These are phyloP conservation scores for Orbilia blumenaviensis DNA, from an alignment of 2,329 filamentous ascomycete genomes.

Conservation along the genomic window DNA sequence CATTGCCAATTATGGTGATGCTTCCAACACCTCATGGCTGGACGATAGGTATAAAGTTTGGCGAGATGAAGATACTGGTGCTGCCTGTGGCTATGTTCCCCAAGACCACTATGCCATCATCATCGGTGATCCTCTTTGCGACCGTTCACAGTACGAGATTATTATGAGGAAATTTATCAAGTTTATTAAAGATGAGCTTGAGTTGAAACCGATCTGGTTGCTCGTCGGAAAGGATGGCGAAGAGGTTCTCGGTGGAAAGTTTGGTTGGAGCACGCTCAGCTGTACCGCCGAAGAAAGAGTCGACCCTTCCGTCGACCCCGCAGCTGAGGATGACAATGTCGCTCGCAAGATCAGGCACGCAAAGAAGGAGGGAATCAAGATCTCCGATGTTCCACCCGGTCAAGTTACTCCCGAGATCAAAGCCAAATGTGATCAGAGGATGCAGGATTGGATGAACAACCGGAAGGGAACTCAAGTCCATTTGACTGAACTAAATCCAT, in stretches of 20 bases:
- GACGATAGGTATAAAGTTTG: conserved; percentile 89
- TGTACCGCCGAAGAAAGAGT: conserved; percentile 90
- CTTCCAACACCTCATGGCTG: conserved; percentile 91
- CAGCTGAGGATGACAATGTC: conserved; percentile 72
- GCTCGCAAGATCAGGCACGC: conserved; percentile 81
- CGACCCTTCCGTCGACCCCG: conserved; percentile 74
- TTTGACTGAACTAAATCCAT: conserved; percentile 86
- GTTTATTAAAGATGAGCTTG: conserved; percentile 75
- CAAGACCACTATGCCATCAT: conserved; percentile 82
- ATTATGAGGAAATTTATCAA: conserved; percentile 69
- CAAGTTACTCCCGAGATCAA: conserved; percentile 72
- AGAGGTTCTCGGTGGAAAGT: conserved; percentile 78
- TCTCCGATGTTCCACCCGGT: conserved; percentile 72
- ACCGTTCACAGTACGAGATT: conserved; percentile 69
- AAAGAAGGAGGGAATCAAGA: conserved; percentile 83
- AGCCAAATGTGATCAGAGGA: conserved; percentile 74
- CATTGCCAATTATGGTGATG: conserved; percentile 94
- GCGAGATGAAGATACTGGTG: conserved; percentile 80
- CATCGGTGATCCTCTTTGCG: conserved; percentile 87
- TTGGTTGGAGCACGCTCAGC: conserved; percentile 88
- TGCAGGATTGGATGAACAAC: conserved; percentile 79
- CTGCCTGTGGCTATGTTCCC: conserved; percentile 83
- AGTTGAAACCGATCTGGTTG: conserved; percentile 85
- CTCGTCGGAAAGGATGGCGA: conserved; percentile 82
- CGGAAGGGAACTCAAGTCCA: conserved; percentile 89